Evolutionary conservation across 129 eudicot species (phyloP), one percentile per base, ranked within the genome.

Genomic region (Centella asiatica): DNA sequence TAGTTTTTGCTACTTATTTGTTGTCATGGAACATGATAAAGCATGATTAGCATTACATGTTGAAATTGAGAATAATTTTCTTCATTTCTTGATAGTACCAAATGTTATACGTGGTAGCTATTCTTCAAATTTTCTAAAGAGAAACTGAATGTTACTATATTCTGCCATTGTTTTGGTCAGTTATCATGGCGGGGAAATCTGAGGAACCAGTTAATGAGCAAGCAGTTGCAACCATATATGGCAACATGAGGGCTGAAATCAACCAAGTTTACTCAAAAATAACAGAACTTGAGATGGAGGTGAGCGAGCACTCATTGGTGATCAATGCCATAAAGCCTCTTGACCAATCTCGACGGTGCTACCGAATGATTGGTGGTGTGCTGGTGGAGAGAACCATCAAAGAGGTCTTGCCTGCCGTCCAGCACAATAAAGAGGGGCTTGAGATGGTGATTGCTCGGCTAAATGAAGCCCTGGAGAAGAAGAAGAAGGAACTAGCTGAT

Each of bases 301-400:
- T 74, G 24, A 80, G 90, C 34, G 98, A 90, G 73, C 98, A 87
- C 68, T 75, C 90, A 5, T 74, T 90, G 69, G 98, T 90, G 58
- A 84, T 87, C 33, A 90, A 84, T 24, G 95, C 98, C 55, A 87
- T 90, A 44, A 62, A 87, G 44, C 90, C 98, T 4, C 94, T 90
- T 8, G 98, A 90, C 49, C 90, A 78, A 6, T 73, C 90, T 24
- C 78, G 95, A 55, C 68, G 80, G 71, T 90, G 97, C 76, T 90
- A 79, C 83, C 76, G 95, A 27, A 90, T 90, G 97, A 86, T 90
- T 62, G 97, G 97, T n/a, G 97, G 98, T 24, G 98, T 90, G 44
- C 87, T 90, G 27, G 95, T 90, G 19, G 98, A 86, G 85, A 77
- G 95, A 78, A 90, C 98, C 25, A 74, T 90, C n/a, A 86, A 77